Conservation (phyloP, 495 filamentous ascomycete species). For the Penicillium coprophilum region DNA sequence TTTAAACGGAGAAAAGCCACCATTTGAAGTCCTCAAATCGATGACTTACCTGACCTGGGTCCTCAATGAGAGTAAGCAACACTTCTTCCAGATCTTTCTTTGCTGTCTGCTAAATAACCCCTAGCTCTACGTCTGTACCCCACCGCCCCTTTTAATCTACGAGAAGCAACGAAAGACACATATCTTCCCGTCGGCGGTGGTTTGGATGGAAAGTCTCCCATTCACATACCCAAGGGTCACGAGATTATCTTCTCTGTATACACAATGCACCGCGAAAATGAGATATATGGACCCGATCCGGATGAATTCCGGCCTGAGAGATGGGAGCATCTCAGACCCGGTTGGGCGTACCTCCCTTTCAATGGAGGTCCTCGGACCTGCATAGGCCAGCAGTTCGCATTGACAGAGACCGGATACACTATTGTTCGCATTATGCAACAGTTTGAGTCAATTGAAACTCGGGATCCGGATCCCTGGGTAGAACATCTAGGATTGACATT, state of each 20-base stretch:
- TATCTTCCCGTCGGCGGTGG: conserved; percentile 47
- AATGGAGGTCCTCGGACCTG: conserved; percentile 57
- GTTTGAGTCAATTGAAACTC: conserved; percentile 49
- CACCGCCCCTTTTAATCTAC: conserved; percentile 51
- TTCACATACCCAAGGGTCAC: conserved; percentile 42
- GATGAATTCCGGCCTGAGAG: conserved; percentile 53
- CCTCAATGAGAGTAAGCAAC: conserved; percentile 45
- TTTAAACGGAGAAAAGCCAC: conserved; percentile 22
- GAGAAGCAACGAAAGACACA: conserved; percentile 46
- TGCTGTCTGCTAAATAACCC: conserved; percentile 25
- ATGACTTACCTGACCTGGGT: conserved; percentile 53
- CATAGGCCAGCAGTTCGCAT: conserved; percentile 53
- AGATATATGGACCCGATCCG: conserved; percentile 53
- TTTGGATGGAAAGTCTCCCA: conserved; percentile 34
- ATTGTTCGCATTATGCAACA: conserved; percentile 54
- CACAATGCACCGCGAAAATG: conserved; percentile 53
- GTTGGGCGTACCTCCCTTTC: conserved; percentile 60
- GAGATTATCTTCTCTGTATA: conserved; percentile 44
- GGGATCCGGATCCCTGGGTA: conserved; percentile 36
- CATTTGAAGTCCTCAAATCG: conserved; percentile 46
- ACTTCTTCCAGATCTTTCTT: background rate
- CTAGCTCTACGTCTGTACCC: conserved; percentile 54
- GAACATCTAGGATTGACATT: conserved; percentile 16
- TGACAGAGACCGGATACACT: conserved; percentile 56
- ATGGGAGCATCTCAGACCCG: conserved; percentile 51